Base-by-base conservation (phyloP, 306 rosid species). In the Lagenaria siceraria region DNA sequence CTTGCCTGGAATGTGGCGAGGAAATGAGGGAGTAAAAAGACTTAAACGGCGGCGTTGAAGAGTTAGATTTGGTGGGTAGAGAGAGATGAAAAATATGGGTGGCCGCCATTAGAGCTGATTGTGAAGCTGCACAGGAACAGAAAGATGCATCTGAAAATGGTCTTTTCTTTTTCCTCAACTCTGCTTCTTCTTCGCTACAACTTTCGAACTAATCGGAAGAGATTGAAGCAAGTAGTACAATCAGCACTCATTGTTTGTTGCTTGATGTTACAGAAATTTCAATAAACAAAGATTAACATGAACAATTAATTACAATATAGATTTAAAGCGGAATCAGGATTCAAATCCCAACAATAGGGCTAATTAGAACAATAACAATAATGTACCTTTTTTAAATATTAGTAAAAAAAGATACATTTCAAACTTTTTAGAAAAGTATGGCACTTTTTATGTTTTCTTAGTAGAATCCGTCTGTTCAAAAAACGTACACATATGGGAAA, bases 51-150 rank as follows among this genome's bases (percentile, higher is more conserved):
- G 52, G 52, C 12, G 52, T 46, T 46, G 52, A 79, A 22, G 71
- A 55, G 62, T 31, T 19, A 8, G 43, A 74, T 49, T 65, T 84
- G 49, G 83, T 52, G 48, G 70, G 59, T 76, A 62, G 52, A 18
- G 66, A 74, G 81, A 46, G 48, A 63, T 59, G 64, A 49, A 54
- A 46, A 18, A 79, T 11, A 19, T 19, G 63, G 51, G 53, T 24
- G 64, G 54, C 42, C 33, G 92, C 90, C 90, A 90, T 88, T 76
- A 76, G 69, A 68, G 82, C 21, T 46, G 81, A 78, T 56, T 14
- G 8, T 40, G 77, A 82, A 62, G 82, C 36, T 24, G 22, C 10
- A 27, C 49, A 1, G 55, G 7, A 49, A 17, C 60, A 70, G 59
- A 72, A 52, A 49, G 48, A 27, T 21, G 76, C 40, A 72, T 72